Base-by-base conservation (phyloP, 2,329 filamentous ascomycete species). In the Hymenoscyphus fructigenus region DNA sequence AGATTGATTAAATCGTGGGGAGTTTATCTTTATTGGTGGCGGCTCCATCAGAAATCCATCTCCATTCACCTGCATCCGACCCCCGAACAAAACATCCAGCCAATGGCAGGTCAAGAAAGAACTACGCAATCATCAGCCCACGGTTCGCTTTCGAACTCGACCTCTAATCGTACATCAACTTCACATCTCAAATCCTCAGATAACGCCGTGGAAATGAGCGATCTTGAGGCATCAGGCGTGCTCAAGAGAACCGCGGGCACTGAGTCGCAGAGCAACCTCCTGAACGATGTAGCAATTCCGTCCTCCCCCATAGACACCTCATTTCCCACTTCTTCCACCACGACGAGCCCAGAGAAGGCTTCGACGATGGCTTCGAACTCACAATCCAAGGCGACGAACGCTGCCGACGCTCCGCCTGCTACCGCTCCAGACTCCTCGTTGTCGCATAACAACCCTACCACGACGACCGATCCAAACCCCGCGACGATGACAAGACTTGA, bases 261-360 rank as follows among this genome's bases (percentile, higher is more conserved):
- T 61, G 66, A 65, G 47, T 67, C 68, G 67, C 69, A 70, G 47
- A 67, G 66, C 41, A 61, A 61, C 65, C 67, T 72, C 58, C 68
- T 71, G 53, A 68, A 71, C 61, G 64, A 71, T 61, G 66, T 72
- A 63, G 66, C 66, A 44, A 72, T 72, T 47, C 70, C 70, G 17
- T 41, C 58, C n/a, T 65, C 68, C 26, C 66, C 68, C 53, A 63
- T 70, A 57, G 61, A 61, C 59, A 60, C 66, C 36, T 61, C 65
- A 10, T 69, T 67, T 28, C 59, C 61, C 41, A 63, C 36, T 62
- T n/a, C 59, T 60, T 63, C 65, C 14, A 61, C 57, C 23, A 56
- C 62, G 5, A 57, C 29, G 28, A 26, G 44, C 26, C 55, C 62
- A 29, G 63, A 63, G 15, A 57, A 41, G 20, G 26, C 64, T 56